Percentiles rank a stretch among this genome's conserved stretches.
Conservation (phyloP, 805 yeast species). For the Candida easanensis region DNA sequence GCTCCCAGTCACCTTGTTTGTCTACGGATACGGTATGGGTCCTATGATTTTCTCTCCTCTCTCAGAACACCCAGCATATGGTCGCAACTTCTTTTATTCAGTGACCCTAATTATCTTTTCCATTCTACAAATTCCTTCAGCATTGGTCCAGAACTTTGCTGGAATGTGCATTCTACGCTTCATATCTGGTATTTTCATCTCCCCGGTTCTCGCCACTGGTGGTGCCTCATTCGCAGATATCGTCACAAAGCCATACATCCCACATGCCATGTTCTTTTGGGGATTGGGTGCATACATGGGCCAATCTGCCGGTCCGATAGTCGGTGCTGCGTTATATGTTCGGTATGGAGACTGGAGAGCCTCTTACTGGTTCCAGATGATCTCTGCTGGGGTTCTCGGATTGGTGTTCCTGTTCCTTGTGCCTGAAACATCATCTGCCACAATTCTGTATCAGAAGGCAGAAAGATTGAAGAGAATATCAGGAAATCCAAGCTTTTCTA, state of each 20-base stretch:
- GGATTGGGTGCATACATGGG: conserved; percentile 52
- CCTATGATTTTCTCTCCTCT: conserved; percentile 59
- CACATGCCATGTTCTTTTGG: conserved; percentile 51
- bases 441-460: conserved; percentile 47
- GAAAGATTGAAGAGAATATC: conserved; percentile 44
- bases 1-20: conserved; percentile 52
- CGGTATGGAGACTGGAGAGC: conserved; percentile 48
- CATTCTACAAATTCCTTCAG: conserved; percentile 55
- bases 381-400: conserved; percentile 37
- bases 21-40: conserved; percentile 60
- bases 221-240: conserved; percentile 58
- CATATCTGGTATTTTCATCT: conserved; percentile 51
- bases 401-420: conserved; percentile 37
- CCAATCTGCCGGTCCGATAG: conserved; percentile 53
- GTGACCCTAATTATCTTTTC: conserved; percentile 44
- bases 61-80: conserved; percentile 52
- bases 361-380: conserved; percentile 50
- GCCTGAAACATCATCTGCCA: conserved; percentile 48
- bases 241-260: conserved; percentile 37
- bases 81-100: conserved; percentile 50
- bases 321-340: conserved; percentile 51
- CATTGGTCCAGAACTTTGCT: conserved; percentile 47
- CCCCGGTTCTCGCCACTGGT: conserved; percentile 57
- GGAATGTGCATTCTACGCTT: conserved; percentile 50
- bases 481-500: conserved; percentile 44